Conservation (phyloP, 257 asterid genomes). For the Solanum arcanum region DNA sequence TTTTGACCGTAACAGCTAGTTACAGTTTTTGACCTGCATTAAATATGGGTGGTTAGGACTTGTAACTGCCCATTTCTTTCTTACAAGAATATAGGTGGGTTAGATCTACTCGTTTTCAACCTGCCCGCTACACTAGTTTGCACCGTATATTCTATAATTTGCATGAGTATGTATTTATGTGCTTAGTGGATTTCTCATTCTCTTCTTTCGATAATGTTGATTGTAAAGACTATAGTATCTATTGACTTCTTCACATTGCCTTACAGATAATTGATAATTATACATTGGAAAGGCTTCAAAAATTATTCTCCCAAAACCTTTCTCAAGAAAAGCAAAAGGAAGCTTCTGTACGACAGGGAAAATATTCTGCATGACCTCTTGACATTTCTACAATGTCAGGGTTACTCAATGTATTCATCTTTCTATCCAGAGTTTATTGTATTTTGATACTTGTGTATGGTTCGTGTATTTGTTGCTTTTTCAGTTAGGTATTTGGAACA, state of each 20-base stretch:
- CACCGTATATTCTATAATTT: not conserved
- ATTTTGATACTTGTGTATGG: not conserved
- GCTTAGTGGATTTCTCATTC: not conserved
- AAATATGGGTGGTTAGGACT: not conserved
- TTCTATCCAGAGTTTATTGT: conserved; percentile 8
- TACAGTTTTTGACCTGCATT: not conserved
- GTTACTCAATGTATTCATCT: conserved; percentile 61
- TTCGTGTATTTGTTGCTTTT: not conserved
- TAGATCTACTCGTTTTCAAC: not conserved
- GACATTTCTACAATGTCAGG: conserved; percentile 85
- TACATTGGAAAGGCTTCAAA: conserved; percentile 18
- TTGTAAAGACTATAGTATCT: not conserved
- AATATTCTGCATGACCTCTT: conserved; percentile 54
- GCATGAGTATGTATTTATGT: not conserved
- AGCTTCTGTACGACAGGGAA: conserved; percentile 36
- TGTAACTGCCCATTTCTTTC: not conserved
- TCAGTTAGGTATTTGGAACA: not conserved
- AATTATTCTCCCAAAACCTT: conserved; percentile 21
- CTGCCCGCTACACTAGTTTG: not conserved
- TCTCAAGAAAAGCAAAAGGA: conserved; percentile 26
- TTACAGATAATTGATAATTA: conserved; percentile 13
- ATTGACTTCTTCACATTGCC: conserved; percentile 5
- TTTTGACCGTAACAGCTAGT: not conserved
- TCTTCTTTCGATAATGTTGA: not conserved
- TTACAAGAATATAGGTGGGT: not conserved